Conservation (phyloP, 331 rosid genomes). For the Phaseolus coccineus region DNA sequence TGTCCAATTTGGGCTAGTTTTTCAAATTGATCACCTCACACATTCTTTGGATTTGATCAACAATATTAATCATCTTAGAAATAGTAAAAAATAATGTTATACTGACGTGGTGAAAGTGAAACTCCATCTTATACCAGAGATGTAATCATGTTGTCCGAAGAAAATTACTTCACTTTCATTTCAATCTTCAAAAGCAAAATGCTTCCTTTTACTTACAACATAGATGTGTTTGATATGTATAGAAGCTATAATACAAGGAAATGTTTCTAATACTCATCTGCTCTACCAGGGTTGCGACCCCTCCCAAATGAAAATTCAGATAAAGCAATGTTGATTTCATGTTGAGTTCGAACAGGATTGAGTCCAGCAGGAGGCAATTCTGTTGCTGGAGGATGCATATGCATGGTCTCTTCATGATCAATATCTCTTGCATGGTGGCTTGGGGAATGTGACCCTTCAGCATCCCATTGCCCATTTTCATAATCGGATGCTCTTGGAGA, state of each 20-base stretch:
- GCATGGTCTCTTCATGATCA: conserved; percentile 14
- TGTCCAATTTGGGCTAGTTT: too few relatives aligned
- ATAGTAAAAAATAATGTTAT: neutral
- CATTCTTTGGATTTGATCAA: neutral
- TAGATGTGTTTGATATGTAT: neutral
- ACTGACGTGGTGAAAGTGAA: neutral
- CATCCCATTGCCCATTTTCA: conserved; percentile 44
- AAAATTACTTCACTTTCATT: neutral
- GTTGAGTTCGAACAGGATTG: conserved; percentile 34
- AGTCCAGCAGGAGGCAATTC: conserved; percentile 33
- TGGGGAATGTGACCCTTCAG: conserved; percentile 51
- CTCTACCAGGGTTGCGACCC: neutral
- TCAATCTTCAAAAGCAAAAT: neutral
- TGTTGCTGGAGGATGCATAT: conserved; percentile 29
- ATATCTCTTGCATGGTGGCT: conserved; percentile 26
- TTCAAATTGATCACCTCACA: neutral
- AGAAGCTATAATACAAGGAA: conserved; percentile 5
- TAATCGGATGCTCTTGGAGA: conserved; percentile 47
- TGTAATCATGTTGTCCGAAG: neutral
- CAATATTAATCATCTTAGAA: neutral
- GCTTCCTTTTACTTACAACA: conserved; percentile 9
- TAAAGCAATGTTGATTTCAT: conserved; percentile 46
- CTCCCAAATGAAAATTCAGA: conserved; percentile 52
- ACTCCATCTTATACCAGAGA: neutral
- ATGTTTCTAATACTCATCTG: neutral